phyloP scores from a whole-genome alignment of 768 basidiomycete species.

The Candolleomyces aberdarensis region DNA sequence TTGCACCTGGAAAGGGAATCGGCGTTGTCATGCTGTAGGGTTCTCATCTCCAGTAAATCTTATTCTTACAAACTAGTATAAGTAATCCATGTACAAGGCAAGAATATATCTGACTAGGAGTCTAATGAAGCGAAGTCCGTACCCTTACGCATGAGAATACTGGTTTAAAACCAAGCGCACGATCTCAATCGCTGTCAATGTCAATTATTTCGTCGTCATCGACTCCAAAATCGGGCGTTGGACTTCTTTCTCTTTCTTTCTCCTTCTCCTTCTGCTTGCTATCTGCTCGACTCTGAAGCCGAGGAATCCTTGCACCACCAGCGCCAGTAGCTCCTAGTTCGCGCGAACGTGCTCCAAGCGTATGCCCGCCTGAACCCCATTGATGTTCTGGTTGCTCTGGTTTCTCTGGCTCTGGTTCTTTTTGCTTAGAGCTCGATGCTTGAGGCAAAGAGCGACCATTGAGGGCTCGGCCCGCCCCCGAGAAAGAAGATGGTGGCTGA shows the following conservation, averaged over 20 bases:
- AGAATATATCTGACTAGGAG: neutral
- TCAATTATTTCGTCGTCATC: slow-evolving; percentile 83
- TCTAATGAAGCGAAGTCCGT: neutral
- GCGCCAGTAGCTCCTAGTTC: slow-evolving; percentile 46
- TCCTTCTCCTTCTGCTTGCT: slow-evolving; percentile 35
- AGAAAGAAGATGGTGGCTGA: slow-evolving; percentile 49
- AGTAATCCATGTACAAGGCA: slow-evolving; percentile 1
- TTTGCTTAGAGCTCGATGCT: slow-evolving; percentile 29
- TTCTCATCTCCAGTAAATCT: neutral
- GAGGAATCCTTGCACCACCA: slow-evolving; percentile 53
- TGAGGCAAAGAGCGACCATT: slow-evolving; percentile 44
- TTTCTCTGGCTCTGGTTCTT: slow-evolving; percentile 60
- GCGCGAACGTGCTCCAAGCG: slow-evolving; percentile 41
- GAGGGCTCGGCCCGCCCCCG: slow-evolving; percentile 66
- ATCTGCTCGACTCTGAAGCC: slow-evolving; percentile 34
- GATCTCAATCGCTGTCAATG: slow-evolving; percentile 55
- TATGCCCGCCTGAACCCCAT: slow-evolving; percentile 49
- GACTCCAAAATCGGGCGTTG: slow-evolving; percentile 81
- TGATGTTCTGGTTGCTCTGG: slow-evolving; percentile 33
- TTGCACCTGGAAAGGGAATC: slow-evolving; percentile 72
- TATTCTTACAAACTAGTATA: neutral
- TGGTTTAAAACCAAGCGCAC: slow-evolving; percentile 1
- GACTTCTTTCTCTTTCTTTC: slow-evolving; percentile 50
- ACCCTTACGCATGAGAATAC: slow-evolving; percentile 4
- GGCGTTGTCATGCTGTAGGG: slow-evolving; percentile 91